Evolutionary conservation across 768 basidiomycete species (phyloP), one percentile per base, ranked within the genome.

Genomic region (Crepidotus variabilis): DNA sequence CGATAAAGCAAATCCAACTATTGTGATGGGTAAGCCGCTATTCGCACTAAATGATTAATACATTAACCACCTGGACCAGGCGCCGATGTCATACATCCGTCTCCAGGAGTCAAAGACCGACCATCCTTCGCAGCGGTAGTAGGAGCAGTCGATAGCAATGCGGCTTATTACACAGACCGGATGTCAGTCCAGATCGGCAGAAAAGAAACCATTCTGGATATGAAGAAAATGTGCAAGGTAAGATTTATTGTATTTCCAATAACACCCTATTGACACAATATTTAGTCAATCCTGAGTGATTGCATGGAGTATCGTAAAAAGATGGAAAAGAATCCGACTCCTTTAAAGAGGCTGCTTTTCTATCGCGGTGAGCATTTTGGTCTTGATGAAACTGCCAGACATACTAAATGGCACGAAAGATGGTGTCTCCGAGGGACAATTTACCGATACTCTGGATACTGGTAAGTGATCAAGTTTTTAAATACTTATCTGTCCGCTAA

Each of bases 41-140:
- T 50, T 57, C 32, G 14, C 2, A 50, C 11, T 14, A 57, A 24
- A 61, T 48, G n/a, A 23, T 49, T 43, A 6, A 20, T 48, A 16
- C 21, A 20, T 3, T 43, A 14, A 20, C 14, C 3, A 49, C 22
- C 35, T 54, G 45, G 23, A 24, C 43, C 60, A 87, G 85, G 87
- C 52, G 89, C 90, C 7, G 89, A 92, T 66, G 87, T 88, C 16
- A 87, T 88, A 18, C 90, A 92, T 63, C 90, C 90, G 0, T 81
- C 87, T 1, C 90, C 91, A 2, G 89, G 89, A 4, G 78, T 86
- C 0, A 79, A 78, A 1, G 86, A 82, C 5, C 79, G 85, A 0
- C 90, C 91, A 0, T 92, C 90, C 0, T 92, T 87, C 65, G 85
- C 91, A 0, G 74, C 88, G 0, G 75, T 92, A 2, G 90, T 92